Evolutionary conservation across 192 early-diverging fungal genomes (phyloP), one percentile per base, ranked within the genome.

Genomic region (Coemansia sp.): DNA sequence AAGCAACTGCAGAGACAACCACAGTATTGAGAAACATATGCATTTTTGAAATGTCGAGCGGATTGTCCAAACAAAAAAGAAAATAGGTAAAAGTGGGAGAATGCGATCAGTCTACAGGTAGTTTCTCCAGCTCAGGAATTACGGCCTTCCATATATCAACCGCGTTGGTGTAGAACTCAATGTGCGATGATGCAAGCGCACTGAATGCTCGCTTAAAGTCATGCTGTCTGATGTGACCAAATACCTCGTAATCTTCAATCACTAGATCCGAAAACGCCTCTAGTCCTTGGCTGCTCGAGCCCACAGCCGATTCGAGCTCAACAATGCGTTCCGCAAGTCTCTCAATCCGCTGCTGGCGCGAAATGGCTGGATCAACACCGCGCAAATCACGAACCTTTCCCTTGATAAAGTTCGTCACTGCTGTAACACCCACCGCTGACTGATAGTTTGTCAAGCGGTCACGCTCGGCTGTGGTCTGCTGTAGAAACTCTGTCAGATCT

Each of bases 321-420:
- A 55, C 57, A 38, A 96, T 90, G 67, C 82, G 88, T 14, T 70
- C 62, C 7, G 89, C 86, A 22, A 98, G 78, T 60, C 83, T 90
- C 41, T 83, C 84, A 30, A 98, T 76, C 56, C 89, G 90, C 38
- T 92, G 88, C 78, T 92, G 88, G 60, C 90, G 83, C 49, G 89
- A 88, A 48, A 85, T 82, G 50, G 94, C 92, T 48, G 88, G 87
- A 65, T 97, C 90, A 8, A 94, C 87, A 26, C 94, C 93, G 59
- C 91, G 85, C 61, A 97, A 84, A 58, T 97, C 92, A 51, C 94
- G 89, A 48, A 92, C 84, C 66, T 94, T 96, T 74, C 92, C 93
- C 55, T 86, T 88, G 23, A 98, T 78, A 68, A 90, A 94, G 19
- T 88, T 89, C 21, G 88, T 84, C 53, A 83, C 87, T 3, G 82